Percentiles rank a stretch among this genome's conserved stretches.
Evolutionary conservation across 257 asterid species (phyloP).

Genomic region (Salvia rosmarinus): DNA sequence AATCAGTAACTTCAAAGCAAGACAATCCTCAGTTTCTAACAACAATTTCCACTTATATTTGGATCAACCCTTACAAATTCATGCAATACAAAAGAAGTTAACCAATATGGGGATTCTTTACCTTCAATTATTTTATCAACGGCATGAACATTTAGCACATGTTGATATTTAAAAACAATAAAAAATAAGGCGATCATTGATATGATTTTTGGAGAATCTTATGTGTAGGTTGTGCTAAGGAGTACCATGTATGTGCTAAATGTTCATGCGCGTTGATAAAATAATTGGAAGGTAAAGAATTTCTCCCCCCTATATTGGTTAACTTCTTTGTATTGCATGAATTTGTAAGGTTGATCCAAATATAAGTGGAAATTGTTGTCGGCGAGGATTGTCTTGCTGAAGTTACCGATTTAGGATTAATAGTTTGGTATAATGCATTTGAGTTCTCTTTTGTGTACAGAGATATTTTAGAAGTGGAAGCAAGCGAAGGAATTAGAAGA

Average conservation of each 20-base stretch:
- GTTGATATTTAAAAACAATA: constrained; percentile 6
- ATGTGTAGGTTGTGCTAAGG: constrained; percentile 85
- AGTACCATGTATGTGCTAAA: constrained; percentile 82
- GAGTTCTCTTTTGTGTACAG: constrained; percentile 44
- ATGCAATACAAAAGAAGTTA: constrained; percentile 6
- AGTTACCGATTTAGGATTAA: constrained; percentile 5
- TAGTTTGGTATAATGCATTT: not conserved
- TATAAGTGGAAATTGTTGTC: not conserved
- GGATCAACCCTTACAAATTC: not conserved
- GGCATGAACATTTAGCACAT: constrained; percentile 90
- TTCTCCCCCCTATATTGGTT: constrained; percentile 9
- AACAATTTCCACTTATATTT: not conserved
- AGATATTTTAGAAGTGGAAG: constrained; percentile 77
- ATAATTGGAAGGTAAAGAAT: constrained; percentile 66
- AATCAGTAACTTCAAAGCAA: constrained; percentile 20
- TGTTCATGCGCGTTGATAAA: constrained; percentile 72
- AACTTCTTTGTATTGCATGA: not conserved
- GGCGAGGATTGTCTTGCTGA: constrained; percentile 7
- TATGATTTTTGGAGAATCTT: constrained; percentile 22
- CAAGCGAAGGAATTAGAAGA: constrained; percentile 78
- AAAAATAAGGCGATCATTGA: not conserved
- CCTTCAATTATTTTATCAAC: constrained; percentile 70
- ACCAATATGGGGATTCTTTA: not conserved
- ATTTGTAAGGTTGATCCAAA: not conserved
- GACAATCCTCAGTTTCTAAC: constrained; percentile 9